Conservation (phyloP, 2,329 filamentous ascomycete species). For the Colletotrichum tropicicola region DNA sequence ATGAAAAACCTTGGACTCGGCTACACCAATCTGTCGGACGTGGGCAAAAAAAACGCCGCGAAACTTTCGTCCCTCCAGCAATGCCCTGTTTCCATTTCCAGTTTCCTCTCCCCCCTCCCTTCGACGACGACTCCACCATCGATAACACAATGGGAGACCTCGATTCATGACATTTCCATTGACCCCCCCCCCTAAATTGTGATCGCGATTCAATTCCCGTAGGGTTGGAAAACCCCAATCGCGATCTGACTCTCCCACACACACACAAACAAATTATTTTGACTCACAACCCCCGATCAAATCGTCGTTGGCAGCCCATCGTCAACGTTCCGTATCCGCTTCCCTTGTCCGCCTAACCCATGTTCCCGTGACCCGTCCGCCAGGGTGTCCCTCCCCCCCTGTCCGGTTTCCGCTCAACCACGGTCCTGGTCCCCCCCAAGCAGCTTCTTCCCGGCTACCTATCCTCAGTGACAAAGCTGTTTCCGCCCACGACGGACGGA, state of each 20-base stretch:
- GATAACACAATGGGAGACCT: not conserved
- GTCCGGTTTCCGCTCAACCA: not conserved
- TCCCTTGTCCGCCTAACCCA: not conserved
- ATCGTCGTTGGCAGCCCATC: not conserved
- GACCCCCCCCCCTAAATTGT: too few species aligned
- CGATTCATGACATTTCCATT: slow-evolving; percentile 6
- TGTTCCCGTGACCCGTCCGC: not conserved
- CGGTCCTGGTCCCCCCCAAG: not conserved
- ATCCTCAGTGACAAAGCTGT: not conserved
- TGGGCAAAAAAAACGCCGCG: not conserved
- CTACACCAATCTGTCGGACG: not conserved
- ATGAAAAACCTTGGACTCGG: not conserved
- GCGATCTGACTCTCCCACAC: not conserved
- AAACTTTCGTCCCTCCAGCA: not conserved
- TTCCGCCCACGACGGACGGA: not conserved
- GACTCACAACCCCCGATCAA: not conserved
- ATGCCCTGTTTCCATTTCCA: not conserved
- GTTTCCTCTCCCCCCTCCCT: not conserved
- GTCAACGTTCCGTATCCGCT: not conserved
- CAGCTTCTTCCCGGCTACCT: not conserved
- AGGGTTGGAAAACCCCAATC: slow-evolving; percentile 18
- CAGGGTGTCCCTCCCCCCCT: not conserved
- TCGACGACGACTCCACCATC: not conserved
- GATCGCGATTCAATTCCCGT: not conserved
- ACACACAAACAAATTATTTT: not conserved